Evolutionary conservation across 1,139 yeast species (phyloP), one percentile per base, ranked within the genome.

Genomic region (Candida sanyaensis): DNA sequence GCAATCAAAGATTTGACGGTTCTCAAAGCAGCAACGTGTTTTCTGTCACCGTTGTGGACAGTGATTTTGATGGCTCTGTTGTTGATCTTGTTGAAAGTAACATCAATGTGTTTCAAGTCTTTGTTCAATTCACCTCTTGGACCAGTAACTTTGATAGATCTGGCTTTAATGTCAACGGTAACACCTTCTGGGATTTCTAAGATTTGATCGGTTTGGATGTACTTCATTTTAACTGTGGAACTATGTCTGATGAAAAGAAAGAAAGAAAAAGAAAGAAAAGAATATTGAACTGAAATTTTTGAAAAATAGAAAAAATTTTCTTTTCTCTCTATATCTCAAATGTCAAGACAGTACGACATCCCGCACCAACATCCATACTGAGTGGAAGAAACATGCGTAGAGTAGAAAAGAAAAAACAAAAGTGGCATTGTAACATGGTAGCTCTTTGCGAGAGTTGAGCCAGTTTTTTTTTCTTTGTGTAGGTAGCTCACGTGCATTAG

Each of bases 21-120:
- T 85, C 98, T 92, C 75, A 93, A 84, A 72, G 97, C 90, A 74
- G 99, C 99, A 76, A 93, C 98, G 81, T 93, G 99, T 86, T 93
- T 93, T 86, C 98, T 91, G 88, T 90, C 97, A 81, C 99, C 99
- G 75, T 92, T 90, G 88, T 89, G 96, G 61, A 95, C 97, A 66
- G 91, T 81, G 71, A 93, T 84, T 81, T 86, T 88, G 78, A 95
- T 80, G 65, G 84, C 84, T 59, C 72, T 78, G 78, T 82, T 77
- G 72, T 76, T 75, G 61, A 88, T 69, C 83, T 92, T 90, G 63
- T 65, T 61, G 86, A 93, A 93, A 61, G 97, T 86, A 66, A 95
- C 97, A 75, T 93, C 88, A 67, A 93, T 85, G 82, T 95, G 99
- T 74, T 87, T 86, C 72, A 95, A 83, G 83, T 87, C 81, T 86